Evolutionary conservation across 139 green algal species (phyloP).

Genomic region (Chlamydomonas incerta): DNA sequence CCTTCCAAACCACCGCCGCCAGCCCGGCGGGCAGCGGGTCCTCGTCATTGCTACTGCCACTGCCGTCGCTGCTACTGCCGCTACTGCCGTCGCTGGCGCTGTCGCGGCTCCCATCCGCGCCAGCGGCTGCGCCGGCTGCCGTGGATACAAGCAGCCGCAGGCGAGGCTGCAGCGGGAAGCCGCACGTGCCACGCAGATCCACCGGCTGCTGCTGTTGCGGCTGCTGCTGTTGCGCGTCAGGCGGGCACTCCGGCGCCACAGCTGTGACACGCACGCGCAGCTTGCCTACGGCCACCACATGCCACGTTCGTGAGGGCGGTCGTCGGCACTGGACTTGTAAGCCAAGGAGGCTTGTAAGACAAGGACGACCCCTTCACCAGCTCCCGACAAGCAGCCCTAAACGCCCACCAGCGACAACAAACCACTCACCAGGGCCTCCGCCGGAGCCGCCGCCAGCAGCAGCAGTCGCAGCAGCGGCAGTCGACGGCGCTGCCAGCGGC

Average conservation of each 20-base stretch:
- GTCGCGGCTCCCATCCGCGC: too few species aligned
- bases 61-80: background rate
- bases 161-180: conserved; percentile 47
- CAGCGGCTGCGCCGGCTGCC: background rate
- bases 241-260: background rate
- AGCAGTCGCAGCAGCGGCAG: background rate
- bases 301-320: too few species aligned
- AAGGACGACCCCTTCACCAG: too few species aligned
- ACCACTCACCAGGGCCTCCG: background rate
- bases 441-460: background rate
- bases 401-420: too few species aligned
- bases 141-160: conserved; percentile 13
- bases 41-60: background rate
- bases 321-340: too few species aligned
- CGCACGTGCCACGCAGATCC: conserved; percentile 33
- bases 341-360: too few species aligned
- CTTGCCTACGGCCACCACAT: conserved; percentile 8
- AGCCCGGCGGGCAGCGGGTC: background rate
- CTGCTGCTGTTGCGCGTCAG: too few species aligned
- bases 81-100: background rate
- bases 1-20: conserved; percentile 49
- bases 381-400: too few species aligned
- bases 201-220: background rate
- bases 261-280: background rate
- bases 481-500: too few species aligned